A percentile compares a stretch with the other conserved stretches of the same genome.
Conservation (phyloP, 352 stramenopile genomes). For the Phytophthora cactorum region DNA sequence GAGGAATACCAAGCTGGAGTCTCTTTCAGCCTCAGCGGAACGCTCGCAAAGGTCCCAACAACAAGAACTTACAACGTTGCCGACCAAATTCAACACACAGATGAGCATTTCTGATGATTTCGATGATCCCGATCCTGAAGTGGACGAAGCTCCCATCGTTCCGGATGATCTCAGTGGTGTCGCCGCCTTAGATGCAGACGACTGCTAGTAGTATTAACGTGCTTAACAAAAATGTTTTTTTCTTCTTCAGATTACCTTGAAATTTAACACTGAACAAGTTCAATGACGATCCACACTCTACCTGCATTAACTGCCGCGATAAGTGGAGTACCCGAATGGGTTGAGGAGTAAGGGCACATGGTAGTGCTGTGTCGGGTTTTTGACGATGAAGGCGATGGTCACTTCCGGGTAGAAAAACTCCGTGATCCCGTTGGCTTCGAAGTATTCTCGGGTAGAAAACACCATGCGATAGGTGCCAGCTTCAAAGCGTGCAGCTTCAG, state of each 20-base stretch:
- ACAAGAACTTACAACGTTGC: too few relatives aligned
- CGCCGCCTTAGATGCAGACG: constrained; percentile 25
- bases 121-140: constrained; percentile 71
- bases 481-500: constrained; percentile 43
- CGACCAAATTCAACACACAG: too few relatives aligned
- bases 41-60: constrained; percentile 3
- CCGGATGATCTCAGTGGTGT: constrained; percentile 52
- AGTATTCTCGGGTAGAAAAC: constrained; percentile 87
- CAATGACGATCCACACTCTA: not conserved
- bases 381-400: constrained; percentile 80
- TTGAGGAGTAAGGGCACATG: constrained; percentile 91
- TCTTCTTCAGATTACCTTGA: too few relatives aligned
- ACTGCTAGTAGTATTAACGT: too few relatives aligned
- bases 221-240: too few relatives aligned
- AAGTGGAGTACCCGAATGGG: constrained; percentile 91
- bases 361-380: constrained; percentile 80
- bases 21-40: not conserved
- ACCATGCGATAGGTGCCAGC: constrained; percentile 78
- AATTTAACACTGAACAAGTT: not conserved
- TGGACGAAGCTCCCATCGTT: constrained; percentile 55
- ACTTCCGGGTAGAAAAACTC: constrained; percentile 91
- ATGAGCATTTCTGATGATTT: constrained; percentile 62
- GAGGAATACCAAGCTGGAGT: constrained; percentile 14
- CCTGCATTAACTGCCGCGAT: constrained; percentile 76
- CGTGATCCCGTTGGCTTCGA: constrained; percentile 57